Evolutionary conservation across 768 basidiomycete genomes (phyloP).

Genomic region (Pleurotus djamor): DNA sequence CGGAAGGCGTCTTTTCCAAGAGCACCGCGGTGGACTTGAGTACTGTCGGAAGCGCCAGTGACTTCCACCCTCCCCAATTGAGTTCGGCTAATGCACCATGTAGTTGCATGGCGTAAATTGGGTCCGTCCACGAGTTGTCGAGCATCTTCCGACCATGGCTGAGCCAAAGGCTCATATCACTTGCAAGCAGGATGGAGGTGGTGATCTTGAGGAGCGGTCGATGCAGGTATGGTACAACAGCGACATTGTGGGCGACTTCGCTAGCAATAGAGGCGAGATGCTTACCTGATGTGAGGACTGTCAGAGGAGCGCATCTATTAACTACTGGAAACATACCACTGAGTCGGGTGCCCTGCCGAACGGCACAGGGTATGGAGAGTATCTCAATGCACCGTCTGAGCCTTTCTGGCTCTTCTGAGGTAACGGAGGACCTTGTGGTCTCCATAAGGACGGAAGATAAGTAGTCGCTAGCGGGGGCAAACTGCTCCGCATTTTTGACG

Average conservation of each 20-base stretch:
- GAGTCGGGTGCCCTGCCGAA: conserved; percentile 71
- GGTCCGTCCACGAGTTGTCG: conserved; percentile 42
- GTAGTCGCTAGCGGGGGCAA: conserved; percentile 52
- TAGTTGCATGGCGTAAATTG: conserved; percentile 48
- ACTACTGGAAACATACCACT: conserved; percentile 39
- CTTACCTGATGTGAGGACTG: conserved; percentile 20
- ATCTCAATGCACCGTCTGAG: conserved; percentile 56
- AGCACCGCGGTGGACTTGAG: conserved; percentile 47
- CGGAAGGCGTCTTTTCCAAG: conserved; percentile 38
- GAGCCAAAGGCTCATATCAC: conserved; percentile 49
- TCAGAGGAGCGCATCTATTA: not conserved
- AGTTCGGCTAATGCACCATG: conserved; percentile 62
- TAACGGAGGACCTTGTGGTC: conserved; percentile 15
- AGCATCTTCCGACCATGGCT: conserved; percentile 55
- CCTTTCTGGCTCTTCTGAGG: conserved; percentile 29
- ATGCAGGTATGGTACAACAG: conserved; percentile 16
- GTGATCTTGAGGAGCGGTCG: conserved; percentile 35
- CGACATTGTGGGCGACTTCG: conserved; percentile 25
- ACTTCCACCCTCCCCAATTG: conserved; percentile 78
- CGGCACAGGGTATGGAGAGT: conserved; percentile 51
- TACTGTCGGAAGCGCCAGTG: conserved; percentile 60
- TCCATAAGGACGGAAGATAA: conserved; percentile 39
- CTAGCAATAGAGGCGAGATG: conserved; percentile 31
- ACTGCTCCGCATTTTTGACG: conserved; percentile 67
- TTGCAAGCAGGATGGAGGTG: conserved; percentile 35